Percentiles rank a stretch among this genome's conserved stretches.
These are phyloP conservation scores for Margaritispora aquatica DNA, from an alignment of 495 filamentous ascomycete species.

Conservation along the genomic window DNA sequence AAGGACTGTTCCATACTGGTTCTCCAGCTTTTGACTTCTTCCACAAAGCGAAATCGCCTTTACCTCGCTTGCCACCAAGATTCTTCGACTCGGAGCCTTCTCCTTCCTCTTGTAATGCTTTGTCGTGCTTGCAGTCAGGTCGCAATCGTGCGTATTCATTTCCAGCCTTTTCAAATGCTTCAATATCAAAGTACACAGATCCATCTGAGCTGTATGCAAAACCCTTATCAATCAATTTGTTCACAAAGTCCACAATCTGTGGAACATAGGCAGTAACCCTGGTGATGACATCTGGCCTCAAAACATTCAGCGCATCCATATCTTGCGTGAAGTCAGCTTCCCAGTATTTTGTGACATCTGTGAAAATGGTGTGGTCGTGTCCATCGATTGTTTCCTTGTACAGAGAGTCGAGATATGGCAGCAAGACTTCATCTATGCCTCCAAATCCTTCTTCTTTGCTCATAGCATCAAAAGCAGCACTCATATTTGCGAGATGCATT, in stretches of 20 bases:
- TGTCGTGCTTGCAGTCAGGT: slow-evolving; percentile 81
- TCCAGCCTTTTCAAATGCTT: slow-evolving; percentile 75
- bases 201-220: slow-evolving; percentile 85
- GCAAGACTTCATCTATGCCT: slow-evolving; percentile 58
- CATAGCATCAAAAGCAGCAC: slow-evolving; percentile 53
- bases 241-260: slow-evolving; percentile 62
- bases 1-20: slow-evolving; percentile 80
- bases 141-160: slow-evolving; percentile 81
- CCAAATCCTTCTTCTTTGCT: slow-evolving; percentile 36
- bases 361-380: slow-evolving; percentile 63
- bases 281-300: slow-evolving; percentile 74
- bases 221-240: slow-evolving; percentile 72
- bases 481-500: slow-evolving; percentile 83
- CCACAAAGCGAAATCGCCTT: slow-evolving; percentile 89
- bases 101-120: slow-evolving; percentile 77
- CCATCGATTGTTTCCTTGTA: slow-evolving; percentile 70
- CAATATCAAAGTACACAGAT: slow-evolving; percentile 92
- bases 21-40: slow-evolving; percentile 90
- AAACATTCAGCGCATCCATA: slow-evolving; percentile 79
- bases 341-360: slow-evolving; percentile 71
- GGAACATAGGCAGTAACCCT: slow-evolving; percentile 85
- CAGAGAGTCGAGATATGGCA: slow-evolving; percentile 77
- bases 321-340: slow-evolving; percentile 81
- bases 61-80: slow-evolving; percentile 57
- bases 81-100: slow-evolving; percentile 77